A percentile compares a stretch with the other conserved stretches of the same genome.
Evolutionary conservation across 805 yeast species (phyloP).

Genomic region (Starmerella vaccinii): DNA sequence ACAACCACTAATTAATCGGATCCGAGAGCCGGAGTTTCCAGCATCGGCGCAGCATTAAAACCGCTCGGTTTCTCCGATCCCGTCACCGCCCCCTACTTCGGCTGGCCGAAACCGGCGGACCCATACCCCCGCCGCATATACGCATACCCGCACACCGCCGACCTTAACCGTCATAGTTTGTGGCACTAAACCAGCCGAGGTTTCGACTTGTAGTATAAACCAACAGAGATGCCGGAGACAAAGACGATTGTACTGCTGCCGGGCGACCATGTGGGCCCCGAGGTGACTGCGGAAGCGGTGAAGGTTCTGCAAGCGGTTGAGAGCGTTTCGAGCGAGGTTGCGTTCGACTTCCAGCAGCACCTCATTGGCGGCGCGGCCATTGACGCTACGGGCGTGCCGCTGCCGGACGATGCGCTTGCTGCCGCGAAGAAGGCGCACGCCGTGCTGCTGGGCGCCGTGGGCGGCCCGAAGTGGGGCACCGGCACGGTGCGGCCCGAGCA

Average conservation of each 20-base stretch:
- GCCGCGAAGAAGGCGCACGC: slow-evolving; percentile 87
- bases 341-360: slow-evolving; percentile 71
- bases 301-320: slow-evolving; percentile 78
- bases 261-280: slow-evolving; percentile 96
- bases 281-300: slow-evolving; percentile 79
- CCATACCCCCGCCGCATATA: slow-evolving; percentile 1
- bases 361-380: slow-evolving; percentile 97
- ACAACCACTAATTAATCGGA: too few species aligned
- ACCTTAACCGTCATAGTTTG: too few species aligned
- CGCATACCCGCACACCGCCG: too few species aligned
- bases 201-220: too few species aligned
- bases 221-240: slow-evolving; percentile 12
- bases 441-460: slow-evolving; percentile 94
- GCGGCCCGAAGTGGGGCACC: slow-evolving; percentile 99
- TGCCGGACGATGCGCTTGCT: slow-evolving; percentile 72
- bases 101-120: background rate
- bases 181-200: too few species aligned
- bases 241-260: slow-evolving; percentile 81
- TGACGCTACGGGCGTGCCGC: slow-evolving; percentile 89
- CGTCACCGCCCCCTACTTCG: background rate
- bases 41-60: too few species aligned
- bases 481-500: slow-evolving; percentile 95
- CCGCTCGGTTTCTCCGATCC: too few species aligned
- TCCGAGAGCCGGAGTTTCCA: too few species aligned
- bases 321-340: slow-evolving; percentile 43